These are phyloP conservation scores for Solanum habrochaites DNA, from an alignment of 257 asterid genomes.

Conservation along the genomic window DNA sequence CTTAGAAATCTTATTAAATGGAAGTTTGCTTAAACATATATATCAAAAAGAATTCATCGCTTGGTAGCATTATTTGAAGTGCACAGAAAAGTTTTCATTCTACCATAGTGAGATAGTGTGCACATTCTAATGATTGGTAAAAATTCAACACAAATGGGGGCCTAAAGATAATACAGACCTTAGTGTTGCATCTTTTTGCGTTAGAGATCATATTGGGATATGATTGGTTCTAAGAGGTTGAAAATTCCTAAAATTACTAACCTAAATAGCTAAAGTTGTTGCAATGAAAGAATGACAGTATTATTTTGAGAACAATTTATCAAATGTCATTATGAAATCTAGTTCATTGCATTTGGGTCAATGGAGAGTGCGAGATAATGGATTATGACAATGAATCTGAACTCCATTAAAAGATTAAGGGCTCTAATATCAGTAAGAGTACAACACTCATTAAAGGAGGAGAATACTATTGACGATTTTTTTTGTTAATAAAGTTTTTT, in stretches of 20 bases:
- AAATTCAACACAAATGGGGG: background rate
- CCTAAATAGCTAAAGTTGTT: background rate
- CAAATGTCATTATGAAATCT: background rate
- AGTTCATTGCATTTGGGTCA: background rate
- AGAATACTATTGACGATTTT: no score
- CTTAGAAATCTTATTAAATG: no score
- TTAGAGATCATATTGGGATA: background rate
- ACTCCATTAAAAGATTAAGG: background rate
- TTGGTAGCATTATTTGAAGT: background rate
- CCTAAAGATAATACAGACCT: background rate
- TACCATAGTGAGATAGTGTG: no score
- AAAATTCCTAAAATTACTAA: background rate
- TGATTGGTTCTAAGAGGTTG: background rate
- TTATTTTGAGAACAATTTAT: background rate
- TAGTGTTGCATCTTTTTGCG: background rate
- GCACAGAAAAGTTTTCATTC: fast-evolving
- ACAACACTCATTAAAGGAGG: background rate
- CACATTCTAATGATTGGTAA: background rate
- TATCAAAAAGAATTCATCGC: background rate
- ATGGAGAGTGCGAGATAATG: background rate
- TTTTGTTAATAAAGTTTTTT: no score
- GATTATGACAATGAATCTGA: background rate
- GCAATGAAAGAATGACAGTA: background rate
- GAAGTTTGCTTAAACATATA: background rate
- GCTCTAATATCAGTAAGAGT: background rate